phyloP scores from a whole-genome alignment of 345 rosid genomes.

The Punica granatum region DNA sequence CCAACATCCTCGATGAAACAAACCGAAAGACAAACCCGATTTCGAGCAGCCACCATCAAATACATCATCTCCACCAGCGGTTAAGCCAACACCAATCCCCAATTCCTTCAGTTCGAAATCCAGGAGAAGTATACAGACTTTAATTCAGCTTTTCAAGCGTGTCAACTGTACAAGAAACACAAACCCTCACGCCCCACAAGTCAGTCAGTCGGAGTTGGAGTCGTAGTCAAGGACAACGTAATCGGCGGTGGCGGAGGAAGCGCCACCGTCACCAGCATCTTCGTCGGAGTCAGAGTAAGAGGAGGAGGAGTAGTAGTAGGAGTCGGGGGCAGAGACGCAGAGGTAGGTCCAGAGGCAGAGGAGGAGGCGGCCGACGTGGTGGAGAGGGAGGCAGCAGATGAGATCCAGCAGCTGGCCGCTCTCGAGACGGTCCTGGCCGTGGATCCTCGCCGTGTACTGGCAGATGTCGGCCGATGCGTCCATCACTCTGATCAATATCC shows the following conservation, averaged over 20 bases:
- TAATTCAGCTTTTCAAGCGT: not conserved
- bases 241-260: slow-evolving; percentile 11
- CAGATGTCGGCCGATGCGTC: slow-evolving; percentile 40
- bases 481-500: slow-evolving; percentile 30
- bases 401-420: slow-evolving; percentile 52
- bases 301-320: slow-evolving; percentile 34
- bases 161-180: slow-evolving; percentile 1
- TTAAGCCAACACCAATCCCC: not conserved
- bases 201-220: slow-evolving; percentile 12
- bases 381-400: slow-evolving; percentile 58
- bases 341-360: slow-evolving; percentile 49
- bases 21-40: not conserved
- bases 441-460: slow-evolving; percentile 36
- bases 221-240: slow-evolving; percentile 27
- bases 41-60: not conserved
- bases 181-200: not conserved
- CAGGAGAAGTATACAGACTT: not conserved
- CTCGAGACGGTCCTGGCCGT: slow-evolving; percentile 31
- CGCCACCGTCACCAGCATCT: slow-evolving; percentile 13
- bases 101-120: not conserved
- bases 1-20: not conserved
- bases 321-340: slow-evolving; percentile 56
- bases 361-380: slow-evolving; percentile 52
- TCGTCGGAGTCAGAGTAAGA: slow-evolving; percentile 10
- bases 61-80: not conserved